Evolutionary conservation across 371 early-diverging fungal genomes (phyloP).

Genomic region (Actinomucor elegans): DNA sequence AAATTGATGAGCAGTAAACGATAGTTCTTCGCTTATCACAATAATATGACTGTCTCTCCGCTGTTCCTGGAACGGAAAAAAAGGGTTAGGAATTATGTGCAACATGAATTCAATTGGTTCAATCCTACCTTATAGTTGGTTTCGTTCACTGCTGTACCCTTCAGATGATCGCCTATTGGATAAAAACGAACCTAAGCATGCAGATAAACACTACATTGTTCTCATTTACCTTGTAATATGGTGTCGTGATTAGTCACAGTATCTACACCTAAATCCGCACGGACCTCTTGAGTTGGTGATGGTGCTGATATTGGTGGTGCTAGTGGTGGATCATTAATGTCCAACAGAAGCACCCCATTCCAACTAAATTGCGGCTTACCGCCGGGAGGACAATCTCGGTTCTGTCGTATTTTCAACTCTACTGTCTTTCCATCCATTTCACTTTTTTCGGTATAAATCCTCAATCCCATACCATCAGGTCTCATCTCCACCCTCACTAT

Average conservation of each 20-base stretch:
- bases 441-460: conserved; percentile 35
- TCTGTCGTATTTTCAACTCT: conserved; percentile 21
- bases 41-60: conserved; percentile 30
- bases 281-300: conserved; percentile 2
- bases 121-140: not conserved
- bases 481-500: conserved; percentile 30
- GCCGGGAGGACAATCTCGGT: not conserved
- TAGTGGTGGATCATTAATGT: not conserved
- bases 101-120: not conserved
- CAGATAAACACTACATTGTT: not conserved
- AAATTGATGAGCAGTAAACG: conserved; percentile 45
- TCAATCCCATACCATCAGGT: conserved; percentile 35
- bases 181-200: too few relatives aligned
- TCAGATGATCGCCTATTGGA: not conserved
- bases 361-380: conserved; percentile 13
- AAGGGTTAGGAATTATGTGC: not conserved
- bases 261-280: not conserved
- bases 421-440: conserved; percentile 35
- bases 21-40: conserved; percentile 41
- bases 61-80: not conserved
- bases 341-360: conserved; percentile 8
- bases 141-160: not conserved
- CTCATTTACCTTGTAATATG: not conserved
- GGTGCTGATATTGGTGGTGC: not conserved
- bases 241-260: not conserved